Percentiles rank a stretch among this genome's conserved stretches.
Conservation (phyloP, 305 asterid species). For the Fraxinus greggii region DNA sequence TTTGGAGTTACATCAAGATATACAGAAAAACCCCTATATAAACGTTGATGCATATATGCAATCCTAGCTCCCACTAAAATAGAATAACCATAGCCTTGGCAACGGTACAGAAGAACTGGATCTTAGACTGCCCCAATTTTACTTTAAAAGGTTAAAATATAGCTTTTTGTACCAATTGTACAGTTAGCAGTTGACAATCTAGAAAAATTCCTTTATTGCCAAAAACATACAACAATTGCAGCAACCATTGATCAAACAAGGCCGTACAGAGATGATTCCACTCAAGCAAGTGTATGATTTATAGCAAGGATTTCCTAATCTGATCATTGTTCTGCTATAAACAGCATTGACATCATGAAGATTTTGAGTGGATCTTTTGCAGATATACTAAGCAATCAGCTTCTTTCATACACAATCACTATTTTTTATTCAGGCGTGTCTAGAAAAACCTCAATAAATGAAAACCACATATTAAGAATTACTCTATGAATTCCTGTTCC, state of each 20-base stretch:
- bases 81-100: background rate
- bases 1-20: background rate
- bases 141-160: background rate
- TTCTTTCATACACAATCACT: background rate
- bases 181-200: background rate
- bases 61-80: background rate
- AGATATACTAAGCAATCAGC: slow-evolving; percentile 1
- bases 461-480: background rate
- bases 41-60: background rate
- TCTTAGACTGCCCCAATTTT: background rate
- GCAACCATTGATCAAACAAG: slow-evolving; percentile 4
- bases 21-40: background rate
- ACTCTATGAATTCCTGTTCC: background rate
- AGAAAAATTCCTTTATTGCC: background rate
- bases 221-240: background rate
- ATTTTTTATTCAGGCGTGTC: background rate
- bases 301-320: background rate
- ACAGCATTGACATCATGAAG: background rate
- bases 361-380: background rate
- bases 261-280: background rate
- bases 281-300: background rate
- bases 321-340: slow-evolving; percentile 3
- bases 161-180: slow-evolving; percentile 1
- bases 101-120: background rate
- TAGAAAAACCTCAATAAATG: background rate